Conservation (phyloP, 257 asterid genomes). For the Dorcoceras hygrometricum region DNA sequence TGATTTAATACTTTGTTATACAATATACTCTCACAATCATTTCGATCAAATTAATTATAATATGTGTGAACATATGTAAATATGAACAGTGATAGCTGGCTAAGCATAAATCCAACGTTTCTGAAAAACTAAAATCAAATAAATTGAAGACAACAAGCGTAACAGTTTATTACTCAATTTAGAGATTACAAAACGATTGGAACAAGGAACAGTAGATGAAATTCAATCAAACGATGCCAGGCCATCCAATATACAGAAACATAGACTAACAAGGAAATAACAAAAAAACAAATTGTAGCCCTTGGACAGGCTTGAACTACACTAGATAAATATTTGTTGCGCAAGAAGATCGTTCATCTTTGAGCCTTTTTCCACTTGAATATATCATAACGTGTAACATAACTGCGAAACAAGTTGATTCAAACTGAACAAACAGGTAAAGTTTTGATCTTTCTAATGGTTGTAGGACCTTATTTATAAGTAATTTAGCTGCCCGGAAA, state of each 20-base stretch:
- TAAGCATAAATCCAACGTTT: too few species aligned
- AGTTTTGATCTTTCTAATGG: conserved; percentile 20
- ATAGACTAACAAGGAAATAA: too few species aligned
- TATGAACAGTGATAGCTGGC: too few species aligned
- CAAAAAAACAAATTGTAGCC: neutral
- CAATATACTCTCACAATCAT: too few species aligned
- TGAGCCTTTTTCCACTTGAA: conserved; percentile 29
- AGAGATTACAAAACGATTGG: neutral
- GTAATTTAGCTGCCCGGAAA: conserved; percentile 17
- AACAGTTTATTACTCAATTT: too few species aligned
- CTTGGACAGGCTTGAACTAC: too few species aligned
- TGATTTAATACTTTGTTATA: too few species aligned
- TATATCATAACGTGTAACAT: conserved; percentile 25
- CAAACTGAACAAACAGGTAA: conserved; percentile 34
- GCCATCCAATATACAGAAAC: neutral
- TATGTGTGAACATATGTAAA: too few species aligned
- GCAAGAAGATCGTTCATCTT: conserved; percentile 8
- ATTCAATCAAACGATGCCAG: neutral
- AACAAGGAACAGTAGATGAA: neutral
- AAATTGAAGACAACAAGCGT: neutral
- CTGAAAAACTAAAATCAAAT: too few species aligned
- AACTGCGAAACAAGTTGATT: conserved; percentile 27
- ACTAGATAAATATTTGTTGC: too few species aligned
- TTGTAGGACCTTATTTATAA: conserved; percentile 36
- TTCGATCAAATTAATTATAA: too few species aligned